These are phyloP conservation scores for Collybiopsis luxurians DNA, from an alignment of 768 basidiomycete genomes.

Conservation along the genomic window DNA sequence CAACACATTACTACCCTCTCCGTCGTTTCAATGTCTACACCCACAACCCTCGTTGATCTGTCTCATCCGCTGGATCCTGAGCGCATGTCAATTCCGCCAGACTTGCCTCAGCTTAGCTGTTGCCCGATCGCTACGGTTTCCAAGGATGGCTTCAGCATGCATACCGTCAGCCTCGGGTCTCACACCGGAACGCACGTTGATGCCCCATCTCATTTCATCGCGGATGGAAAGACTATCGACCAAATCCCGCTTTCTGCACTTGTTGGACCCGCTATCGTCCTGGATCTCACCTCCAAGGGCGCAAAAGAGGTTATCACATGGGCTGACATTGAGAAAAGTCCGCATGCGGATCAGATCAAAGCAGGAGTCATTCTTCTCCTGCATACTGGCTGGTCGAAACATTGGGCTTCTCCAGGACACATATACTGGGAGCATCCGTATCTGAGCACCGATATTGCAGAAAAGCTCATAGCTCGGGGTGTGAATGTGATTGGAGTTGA, in stretches of 20 bases:
- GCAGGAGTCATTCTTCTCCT: constrained; percentile 51
- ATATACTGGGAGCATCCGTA: constrained; percentile 63
- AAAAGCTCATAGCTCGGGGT: constrained; percentile 45
- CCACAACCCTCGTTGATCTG: constrained; percentile 43
- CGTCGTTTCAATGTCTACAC: background rate
- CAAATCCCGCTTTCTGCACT: constrained; percentile 54
- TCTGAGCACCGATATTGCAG: constrained; percentile 52
- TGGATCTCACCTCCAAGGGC: constrained; percentile 48
- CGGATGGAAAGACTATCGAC: constrained; percentile 54
- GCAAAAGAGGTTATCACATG: constrained; percentile 53
- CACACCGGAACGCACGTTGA: constrained; percentile 83
- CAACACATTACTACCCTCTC: too few species aligned
- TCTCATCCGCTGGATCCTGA: constrained; percentile 44
- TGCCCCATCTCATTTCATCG: constrained; percentile 72
- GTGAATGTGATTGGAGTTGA: constrained; percentile 62
- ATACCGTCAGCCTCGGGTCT: constrained; percentile 53
- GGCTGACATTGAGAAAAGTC: constrained; percentile 39
- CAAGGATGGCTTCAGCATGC: constrained; percentile 50
- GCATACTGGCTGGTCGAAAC: constrained; percentile 65
- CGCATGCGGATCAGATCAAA: constrained; percentile 33
- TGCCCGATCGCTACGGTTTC: constrained; percentile 36
- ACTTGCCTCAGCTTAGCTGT: constrained; percentile 48
- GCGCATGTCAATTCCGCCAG: constrained; percentile 50
- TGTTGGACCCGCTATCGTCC: constrained; percentile 49
- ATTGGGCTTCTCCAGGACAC: constrained; percentile 41